Percentiles rank a stretch among this genome's conserved stretches.
Evolutionary conservation across 805 yeast genomes (phyloP).

Genomic region (Brettanomyces custersianus): DNA sequence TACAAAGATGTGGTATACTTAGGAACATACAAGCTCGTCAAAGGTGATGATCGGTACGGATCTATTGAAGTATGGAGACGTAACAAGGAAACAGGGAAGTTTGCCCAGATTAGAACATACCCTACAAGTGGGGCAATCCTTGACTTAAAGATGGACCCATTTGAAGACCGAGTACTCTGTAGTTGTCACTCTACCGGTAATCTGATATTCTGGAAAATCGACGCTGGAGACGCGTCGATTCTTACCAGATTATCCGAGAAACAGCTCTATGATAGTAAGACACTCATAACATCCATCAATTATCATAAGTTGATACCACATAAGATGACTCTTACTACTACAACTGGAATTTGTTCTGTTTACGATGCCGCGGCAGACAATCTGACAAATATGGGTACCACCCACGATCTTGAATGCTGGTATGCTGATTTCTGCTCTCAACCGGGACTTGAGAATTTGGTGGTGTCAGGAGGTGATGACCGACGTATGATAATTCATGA

Average conservation of each 20-base stretch:
- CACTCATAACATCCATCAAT: constrained; percentile 55
- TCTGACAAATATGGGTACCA: constrained; percentile 19
- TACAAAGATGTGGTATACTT: constrained; percentile 33
- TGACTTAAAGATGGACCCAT: constrained; percentile 64
- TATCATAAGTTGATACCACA: constrained; percentile 37
- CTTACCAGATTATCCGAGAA: constrained; percentile 23
- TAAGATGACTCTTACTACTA: constrained; percentile 47
- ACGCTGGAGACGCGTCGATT: constrained; percentile 10
- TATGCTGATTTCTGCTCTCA: constrained; percentile 61
- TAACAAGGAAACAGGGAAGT: constrained; percentile 6
- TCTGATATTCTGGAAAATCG: constrained; percentile 51
- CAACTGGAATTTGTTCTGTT: constrained; percentile 53
- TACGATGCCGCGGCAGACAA: constrained; percentile 23
- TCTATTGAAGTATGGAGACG: constrained; percentile 34
- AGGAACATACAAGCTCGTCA: constrained; percentile 76
- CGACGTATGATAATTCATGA: constrained; percentile 69
- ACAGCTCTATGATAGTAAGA: constrained; percentile 38
- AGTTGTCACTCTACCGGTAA: constrained; percentile 81
- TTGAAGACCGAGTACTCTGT: constrained; percentile 35
- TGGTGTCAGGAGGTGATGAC: constrained; percentile 92
- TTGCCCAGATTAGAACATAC: constrained; percentile 1
- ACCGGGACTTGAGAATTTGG: constrained; percentile 43
- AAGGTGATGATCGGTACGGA: constrained; percentile 57
- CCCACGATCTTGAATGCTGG: constrained; percentile 83
- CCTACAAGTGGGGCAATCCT: constrained; percentile 49